Evolutionary conservation across 78 protist genomes (phyloP).

Genomic region (Speleostelium caveatum): DNA sequence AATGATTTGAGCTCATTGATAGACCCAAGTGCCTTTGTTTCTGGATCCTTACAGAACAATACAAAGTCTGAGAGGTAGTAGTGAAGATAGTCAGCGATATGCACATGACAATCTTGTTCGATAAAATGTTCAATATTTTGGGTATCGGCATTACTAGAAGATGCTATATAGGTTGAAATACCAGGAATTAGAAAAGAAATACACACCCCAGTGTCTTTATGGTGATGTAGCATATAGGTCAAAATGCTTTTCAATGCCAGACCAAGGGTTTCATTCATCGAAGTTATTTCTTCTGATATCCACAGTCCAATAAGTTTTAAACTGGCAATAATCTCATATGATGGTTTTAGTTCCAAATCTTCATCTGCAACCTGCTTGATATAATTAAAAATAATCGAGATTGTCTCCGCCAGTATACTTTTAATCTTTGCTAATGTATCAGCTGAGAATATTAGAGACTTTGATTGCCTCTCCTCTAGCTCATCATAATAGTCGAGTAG

Average conservation of each 20-base stretch:
- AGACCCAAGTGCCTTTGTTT: neutral
- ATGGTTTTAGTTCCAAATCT: slow-evolving; percentile 5
- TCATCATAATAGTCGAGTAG: slow-evolving; percentile 24
- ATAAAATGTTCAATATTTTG: neutral
- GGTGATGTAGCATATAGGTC: neutral
- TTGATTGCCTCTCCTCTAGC: neutral
- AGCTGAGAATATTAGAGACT: neutral
- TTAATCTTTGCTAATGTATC: slow-evolving; percentile 29
- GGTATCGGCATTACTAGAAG: no score
- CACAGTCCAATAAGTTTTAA: slow-evolving; percentile 13
- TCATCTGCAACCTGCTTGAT: slow-evolving; percentile 37
- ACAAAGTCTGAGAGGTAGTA: neutral
- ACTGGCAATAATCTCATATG: neutral
- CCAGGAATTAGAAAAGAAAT: slow-evolving; percentile 48
- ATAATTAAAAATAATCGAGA: slow-evolving; percentile 32
- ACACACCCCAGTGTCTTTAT: slow-evolving; percentile 27
- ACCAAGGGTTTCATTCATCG: neutral
- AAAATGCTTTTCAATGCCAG: slow-evolving; percentile 4
- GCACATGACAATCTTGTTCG: neutral
- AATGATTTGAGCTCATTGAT: slow-evolving; percentile 2
- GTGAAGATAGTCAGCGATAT: neutral
- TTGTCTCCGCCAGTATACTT: slow-evolving; percentile 19
- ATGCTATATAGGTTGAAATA: neutral
- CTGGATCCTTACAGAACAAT: neutral
- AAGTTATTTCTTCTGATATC: slow-evolving; percentile 21